Base-by-base conservation (phyloP, 192 early-diverging fungal species). In the Linnemannia hyalina region DNA sequence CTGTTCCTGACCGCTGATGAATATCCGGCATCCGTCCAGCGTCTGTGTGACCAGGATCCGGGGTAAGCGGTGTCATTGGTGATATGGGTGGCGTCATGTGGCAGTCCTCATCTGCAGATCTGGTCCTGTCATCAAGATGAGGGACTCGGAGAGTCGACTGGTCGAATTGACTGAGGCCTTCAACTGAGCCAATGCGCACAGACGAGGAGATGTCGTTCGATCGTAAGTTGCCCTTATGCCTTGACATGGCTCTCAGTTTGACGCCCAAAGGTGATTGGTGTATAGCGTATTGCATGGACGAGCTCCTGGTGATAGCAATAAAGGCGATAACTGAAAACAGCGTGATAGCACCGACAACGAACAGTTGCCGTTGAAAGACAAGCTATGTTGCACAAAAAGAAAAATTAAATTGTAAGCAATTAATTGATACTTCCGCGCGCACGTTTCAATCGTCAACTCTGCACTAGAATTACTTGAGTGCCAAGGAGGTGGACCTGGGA, bases 401-500 rank as follows among this genome's bases (percentile, higher is more conserved):
- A 76, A 26, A 0, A 18, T 69, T 4, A 35, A 52, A 40, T 41
- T 20, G 11, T 65, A 13, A 65, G 60, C 13, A 60, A 65, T 65
- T 65, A 65, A 35, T 32, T 35, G 9, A 13, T 11, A 11, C 60
- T 65, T 4, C 29, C 29, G 9, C 15, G 29, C 26, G 3, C 60
- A 11, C 18, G 20, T 47, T 16, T 9, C 29, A 20, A 38, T 38
- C 32, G 2, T 20, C 3, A 16, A 20, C 0, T 6, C n/a, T 15
- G 18, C 9, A 15, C 22, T 52, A 26, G 15, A 29, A 16, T 40
- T 85, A 89, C 91, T 82, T 92, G 89, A 42, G 89, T 83, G 15
- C 89, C 85, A 72, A 92, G 80, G 6, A 90, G 57, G 75, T 88
- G 88, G 22, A 92, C 80, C 57, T 90, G 90, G 15, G 82, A 70